A percentile compares a stretch with the other conserved stretches of the same genome.
Conservation (phyloP, 2,329 filamentous ascomycete species). For the Fusarium zealandicum region DNA sequence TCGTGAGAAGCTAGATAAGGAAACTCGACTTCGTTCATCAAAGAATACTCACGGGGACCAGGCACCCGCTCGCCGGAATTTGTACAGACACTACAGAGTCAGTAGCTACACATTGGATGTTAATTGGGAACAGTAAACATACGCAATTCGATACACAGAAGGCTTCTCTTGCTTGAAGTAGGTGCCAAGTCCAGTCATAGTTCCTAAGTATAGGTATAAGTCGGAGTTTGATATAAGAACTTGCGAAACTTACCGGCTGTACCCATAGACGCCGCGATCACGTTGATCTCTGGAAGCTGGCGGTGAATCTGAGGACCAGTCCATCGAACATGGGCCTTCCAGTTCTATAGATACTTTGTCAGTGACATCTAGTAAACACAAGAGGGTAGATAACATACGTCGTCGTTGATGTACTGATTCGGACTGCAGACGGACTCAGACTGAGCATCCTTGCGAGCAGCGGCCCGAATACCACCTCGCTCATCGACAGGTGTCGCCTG, state of each 20-base stretch:
- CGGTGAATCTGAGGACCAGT: slow-evolving; percentile 65
- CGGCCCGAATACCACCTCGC: slow-evolving; percentile 43
- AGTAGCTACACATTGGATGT: background rate
- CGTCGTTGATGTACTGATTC: slow-evolving; percentile 47
- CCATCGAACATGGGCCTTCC: slow-evolving; percentile 63
- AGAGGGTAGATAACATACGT: slow-evolving; percentile 27
- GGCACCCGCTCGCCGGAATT: slow-evolving; percentile 64
- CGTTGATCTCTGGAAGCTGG: slow-evolving; percentile 63
- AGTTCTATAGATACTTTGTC: slow-evolving; percentile 50
- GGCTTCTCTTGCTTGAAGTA: slow-evolving; percentile 61
- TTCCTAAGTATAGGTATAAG: slow-evolving; percentile 41
- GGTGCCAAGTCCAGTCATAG: slow-evolving; percentile 58
- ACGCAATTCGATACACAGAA: slow-evolving; percentile 51
- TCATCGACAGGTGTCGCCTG: slow-evolving; percentile 46
- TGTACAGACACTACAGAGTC: slow-evolving; percentile 59
- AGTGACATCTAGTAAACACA: background rate
- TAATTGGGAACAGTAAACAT: slow-evolving; percentile 5
- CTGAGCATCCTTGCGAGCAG: slow-evolving; percentile 43
- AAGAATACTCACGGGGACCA: slow-evolving; percentile 60
- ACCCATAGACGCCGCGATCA: slow-evolving; percentile 64
- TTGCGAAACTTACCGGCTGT: slow-evolving; percentile 45
- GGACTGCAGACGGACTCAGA: slow-evolving; percentile 42
- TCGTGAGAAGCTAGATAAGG: slow-evolving; percentile 64
- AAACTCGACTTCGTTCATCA: slow-evolving; percentile 61
- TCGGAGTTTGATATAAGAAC: too few relatives aligned